Percentiles rank a stretch among this genome's conserved stretches.
These are phyloP conservation scores for Coniochaeta pulveracea DNA, from an alignment of 2,329 filamentous ascomycete genomes.

Conservation along the genomic window DNA sequence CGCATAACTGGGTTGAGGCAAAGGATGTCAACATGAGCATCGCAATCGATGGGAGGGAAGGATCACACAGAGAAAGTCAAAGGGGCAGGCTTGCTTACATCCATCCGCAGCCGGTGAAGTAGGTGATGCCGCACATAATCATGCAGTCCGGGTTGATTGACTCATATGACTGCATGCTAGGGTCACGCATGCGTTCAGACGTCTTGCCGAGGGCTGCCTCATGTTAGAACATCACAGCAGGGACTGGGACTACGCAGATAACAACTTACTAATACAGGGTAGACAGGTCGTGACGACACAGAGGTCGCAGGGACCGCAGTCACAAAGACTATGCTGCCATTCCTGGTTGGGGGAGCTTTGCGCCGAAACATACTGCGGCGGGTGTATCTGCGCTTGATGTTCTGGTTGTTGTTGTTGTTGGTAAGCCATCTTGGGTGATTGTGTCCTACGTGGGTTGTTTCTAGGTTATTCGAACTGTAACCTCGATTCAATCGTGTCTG, in stretches of 20 bases:
- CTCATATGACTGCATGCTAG: slow-evolving; percentile 25
- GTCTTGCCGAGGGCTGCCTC: slow-evolving; percentile 35
- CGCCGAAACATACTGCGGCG: slow-evolving; percentile 7
- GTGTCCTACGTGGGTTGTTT: no score
- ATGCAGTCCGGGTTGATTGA: slow-evolving; percentile 30
- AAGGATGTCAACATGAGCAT: not conserved
- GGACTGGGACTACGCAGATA: not conserved
- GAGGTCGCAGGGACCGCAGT: slow-evolving; percentile 26
- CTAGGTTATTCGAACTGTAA: no score
- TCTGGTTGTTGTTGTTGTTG: slow-evolving; percentile 22
- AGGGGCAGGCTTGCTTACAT: slow-evolving; percentile 20
- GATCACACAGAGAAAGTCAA: not conserved
- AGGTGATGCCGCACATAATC: slow-evolving; percentile 25
- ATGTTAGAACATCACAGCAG: not conserved
- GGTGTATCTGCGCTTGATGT: slow-evolving; percentile 5
- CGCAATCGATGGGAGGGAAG: not conserved
- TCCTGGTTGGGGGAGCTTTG: slow-evolving; percentile 14
- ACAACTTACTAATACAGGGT: slow-evolving; percentile 30
- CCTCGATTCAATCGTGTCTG: no score
- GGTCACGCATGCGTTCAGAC: slow-evolving; percentile 30
- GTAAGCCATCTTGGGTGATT: slow-evolving; percentile 10
- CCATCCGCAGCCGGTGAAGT: slow-evolving; percentile 29
- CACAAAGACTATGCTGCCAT: slow-evolving; percentile 26
- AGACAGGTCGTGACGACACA: slow-evolving; percentile 27
- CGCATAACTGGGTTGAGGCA: slow-evolving; percentile 22